A percentile compares a stretch with the other conserved stretches of the same genome.
Evolutionary conservation across 2,329 filamentous ascomycete genomes (phyloP).

Genomic region (Trichoderma arundinaceum): DNA sequence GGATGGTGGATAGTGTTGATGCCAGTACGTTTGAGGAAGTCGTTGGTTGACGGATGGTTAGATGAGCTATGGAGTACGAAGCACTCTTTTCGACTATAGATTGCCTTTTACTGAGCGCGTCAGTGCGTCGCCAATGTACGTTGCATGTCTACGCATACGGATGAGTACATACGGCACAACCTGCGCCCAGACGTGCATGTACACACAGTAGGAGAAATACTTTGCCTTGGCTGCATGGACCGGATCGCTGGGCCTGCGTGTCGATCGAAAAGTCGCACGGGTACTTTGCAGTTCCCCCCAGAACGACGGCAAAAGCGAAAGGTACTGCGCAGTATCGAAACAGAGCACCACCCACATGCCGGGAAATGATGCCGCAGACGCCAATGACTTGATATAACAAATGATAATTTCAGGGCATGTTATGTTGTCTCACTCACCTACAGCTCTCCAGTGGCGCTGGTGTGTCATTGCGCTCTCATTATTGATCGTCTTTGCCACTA

Average conservation of each 20-base stretch:
- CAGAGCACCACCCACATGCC: not conserved
- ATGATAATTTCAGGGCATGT: not conserved
- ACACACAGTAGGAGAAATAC: not conserved
- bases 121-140: not conserved
- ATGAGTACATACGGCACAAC: not conserved
- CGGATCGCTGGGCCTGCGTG: conserved; percentile 24
- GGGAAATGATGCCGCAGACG: not conserved
- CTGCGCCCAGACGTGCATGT: not conserved
- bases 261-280: conserved; percentile 5
- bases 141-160: not conserved
- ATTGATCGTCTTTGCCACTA: conserved; percentile 13
- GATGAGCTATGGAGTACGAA: not conserved
- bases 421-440: not conserved
- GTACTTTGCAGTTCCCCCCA: not conserved
- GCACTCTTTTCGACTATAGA: not conserved
- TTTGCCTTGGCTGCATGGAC: not conserved
- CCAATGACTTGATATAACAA: not conserved
- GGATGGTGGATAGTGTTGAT: conserved; percentile 12
- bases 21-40: not conserved
- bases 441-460: not conserved
- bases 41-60: not conserved
- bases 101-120: not conserved
- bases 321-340: not conserved
- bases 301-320: not conserved
- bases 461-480: not conserved